A percentile compares a stretch with the other conserved stretches of the same genome.
phyloP scores from a whole-genome alignment of 2,329 filamentous ascomycete genomes.

The Setomelanomma holmii region DNA sequence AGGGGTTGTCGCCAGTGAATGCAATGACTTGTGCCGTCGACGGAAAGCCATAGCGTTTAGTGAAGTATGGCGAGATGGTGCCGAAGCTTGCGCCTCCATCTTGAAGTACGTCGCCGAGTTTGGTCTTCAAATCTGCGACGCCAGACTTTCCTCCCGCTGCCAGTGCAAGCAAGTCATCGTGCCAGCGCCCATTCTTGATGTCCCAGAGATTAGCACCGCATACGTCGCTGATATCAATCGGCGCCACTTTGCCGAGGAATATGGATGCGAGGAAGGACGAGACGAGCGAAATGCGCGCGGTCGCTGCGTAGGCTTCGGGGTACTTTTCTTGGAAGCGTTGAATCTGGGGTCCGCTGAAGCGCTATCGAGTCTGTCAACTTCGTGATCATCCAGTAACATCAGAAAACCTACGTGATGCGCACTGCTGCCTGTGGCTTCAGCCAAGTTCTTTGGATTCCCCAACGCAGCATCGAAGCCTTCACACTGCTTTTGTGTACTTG shows the following conservation, averaged over 20 bases:
- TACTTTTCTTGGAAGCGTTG: constrained; percentile 82
- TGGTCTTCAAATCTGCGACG: constrained; percentile 71
- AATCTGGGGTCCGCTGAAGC: constrained; percentile 98
- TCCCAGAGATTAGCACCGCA: constrained; percentile 98
- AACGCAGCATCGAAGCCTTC: constrained; percentile 82
- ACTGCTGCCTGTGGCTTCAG: constrained; percentile 83
- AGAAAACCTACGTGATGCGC: constrained; percentile 82
- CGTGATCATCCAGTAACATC: neutral
- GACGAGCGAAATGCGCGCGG: constrained; percentile 86
- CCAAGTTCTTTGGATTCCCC: constrained; percentile 71
- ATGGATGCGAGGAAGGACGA: constrained; percentile 94
- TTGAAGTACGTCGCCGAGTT: constrained; percentile 79
- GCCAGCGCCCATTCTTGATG: constrained; percentile 76
- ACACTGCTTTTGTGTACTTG: constrained; percentile 90
- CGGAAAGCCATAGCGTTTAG: constrained; percentile 77
- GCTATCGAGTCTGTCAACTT: constrained; percentile 57
- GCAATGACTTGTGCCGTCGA: constrained; percentile 77
- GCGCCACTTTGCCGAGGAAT: constrained; percentile 83
- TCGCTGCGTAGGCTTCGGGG: constrained; percentile 80
- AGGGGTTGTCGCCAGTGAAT: constrained; percentile 95
- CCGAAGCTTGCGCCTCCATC: constrained; percentile 85
- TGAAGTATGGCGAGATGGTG: constrained; percentile 78
- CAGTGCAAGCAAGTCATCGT: constrained; percentile 75
- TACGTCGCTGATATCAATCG: constrained; percentile 91
- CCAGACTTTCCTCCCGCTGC: constrained; percentile 68